Evolutionary conservation across 1,284 basidiomycete species (phyloP), one percentile per base, ranked within the genome.

Genomic region (Lignosus rhinocerotis): DNA sequence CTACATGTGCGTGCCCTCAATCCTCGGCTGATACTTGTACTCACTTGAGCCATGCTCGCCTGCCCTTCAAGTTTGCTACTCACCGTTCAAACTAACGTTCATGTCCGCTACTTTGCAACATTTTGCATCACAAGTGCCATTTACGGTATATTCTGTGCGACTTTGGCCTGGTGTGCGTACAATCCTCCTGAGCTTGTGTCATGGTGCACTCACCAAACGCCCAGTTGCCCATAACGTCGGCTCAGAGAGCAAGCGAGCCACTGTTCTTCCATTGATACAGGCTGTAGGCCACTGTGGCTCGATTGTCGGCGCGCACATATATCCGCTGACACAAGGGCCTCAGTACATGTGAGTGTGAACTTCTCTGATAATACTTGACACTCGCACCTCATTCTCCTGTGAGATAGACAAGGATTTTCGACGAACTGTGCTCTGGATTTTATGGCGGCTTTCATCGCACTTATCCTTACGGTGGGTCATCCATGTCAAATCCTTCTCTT

Each of bases 271-370:
- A 1, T 80, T 90, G 69, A 89, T 87, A 69, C 86, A 88, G 78
- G 84, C 85, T 8, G 89, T 92, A 42, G 88, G 88, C 2, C 89
- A 91, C 68, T 82, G 79, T 55, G 89, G 89, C 14, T 87, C 84
- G 62, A 76, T 91, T 36, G 75, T 91, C 17, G 88, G 88, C 31
- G 86, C 88, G 0, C 87, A 91, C 62, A 68, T 91, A 9, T 90
- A 83, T 69, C 89, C 88, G 0, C 71, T 80, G 33, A 79, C 78
- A 0, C 84, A 91, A 49, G 82, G 82, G 0, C 88, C 89, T 0
- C 69, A 72, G 44, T 91, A 91, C 62, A 79, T 76, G 86, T 88
- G 32, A 54, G 69, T 64, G 14, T 14, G 36, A 25, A 25, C 11
- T n/a, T 6, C 14, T 6, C 36, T 39, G 36, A n/a, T 12, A 5